A percentile compares a stretch with the other conserved stretches of the same genome.
phyloP scores from a whole-genome alignment of 2,329 filamentous ascomycete species.

The Diaporthe velutina region DNA sequence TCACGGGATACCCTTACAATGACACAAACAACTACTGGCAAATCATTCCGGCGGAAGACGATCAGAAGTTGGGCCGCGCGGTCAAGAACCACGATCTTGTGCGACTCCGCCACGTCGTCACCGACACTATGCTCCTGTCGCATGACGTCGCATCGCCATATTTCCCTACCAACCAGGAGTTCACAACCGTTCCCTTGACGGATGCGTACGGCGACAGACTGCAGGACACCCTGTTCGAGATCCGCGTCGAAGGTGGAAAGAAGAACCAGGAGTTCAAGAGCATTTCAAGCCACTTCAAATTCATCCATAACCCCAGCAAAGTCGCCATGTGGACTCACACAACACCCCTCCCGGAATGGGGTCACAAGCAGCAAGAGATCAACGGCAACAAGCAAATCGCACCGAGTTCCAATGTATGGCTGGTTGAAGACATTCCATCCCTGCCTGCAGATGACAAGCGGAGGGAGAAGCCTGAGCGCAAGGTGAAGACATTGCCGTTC shows the following conservation, averaged over 20 bases:
- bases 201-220: constrained; percentile 80
- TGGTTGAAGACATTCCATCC: constrained; percentile 90
- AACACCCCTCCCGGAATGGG: constrained; percentile 96
- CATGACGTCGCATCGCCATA: constrained; percentile 98
- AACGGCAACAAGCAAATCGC: constrained; percentile 98
- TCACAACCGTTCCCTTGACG: constrained; percentile 83
- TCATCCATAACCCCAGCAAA: constrained; percentile 93
- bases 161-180: constrained; percentile 98
- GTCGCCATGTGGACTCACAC: constrained; percentile 99
- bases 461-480: constrained; percentile 79
- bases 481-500: constrained; percentile 89
- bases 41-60: constrained; percentile 78
- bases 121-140: constrained; percentile 87
- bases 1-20: constrained; percentile 97
- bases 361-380: constrained; percentile 96
- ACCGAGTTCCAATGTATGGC: constrained; percentile 94
- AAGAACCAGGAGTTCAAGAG: constrained; percentile 86
- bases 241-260: constrained; percentile 91
- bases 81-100: constrained; percentile 89
- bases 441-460: constrained; percentile 79
- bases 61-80: constrained; percentile 68
- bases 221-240: constrained; percentile 94
- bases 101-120: constrained; percentile 87
- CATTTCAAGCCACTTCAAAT: constrained; percentile 92
- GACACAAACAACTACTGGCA: constrained; percentile 99